Conservation (phyloP, 139 green algal genomes). For the Chlamydomonas incerta region DNA sequence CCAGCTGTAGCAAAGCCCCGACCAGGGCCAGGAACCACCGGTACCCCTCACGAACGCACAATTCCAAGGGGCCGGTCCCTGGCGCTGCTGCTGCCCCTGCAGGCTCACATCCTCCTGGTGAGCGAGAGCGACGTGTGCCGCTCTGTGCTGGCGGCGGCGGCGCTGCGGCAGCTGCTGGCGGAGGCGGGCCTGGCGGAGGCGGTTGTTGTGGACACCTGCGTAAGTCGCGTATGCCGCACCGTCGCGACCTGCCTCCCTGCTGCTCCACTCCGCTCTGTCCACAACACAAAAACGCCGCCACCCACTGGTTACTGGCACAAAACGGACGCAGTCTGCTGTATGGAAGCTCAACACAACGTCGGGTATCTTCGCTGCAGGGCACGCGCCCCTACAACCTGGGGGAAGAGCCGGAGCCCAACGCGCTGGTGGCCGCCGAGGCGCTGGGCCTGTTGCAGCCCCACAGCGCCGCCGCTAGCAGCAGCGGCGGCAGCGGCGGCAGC, state of each 20-base stretch:
- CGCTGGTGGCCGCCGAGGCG: conserved; percentile 43
- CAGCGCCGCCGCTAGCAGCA: too few species aligned
- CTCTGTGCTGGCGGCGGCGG: conserved; percentile 72
- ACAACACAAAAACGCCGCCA: too few species aligned
- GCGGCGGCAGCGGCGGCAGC: too few species aligned
- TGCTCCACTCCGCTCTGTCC: too few species aligned
- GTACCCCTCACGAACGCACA: too few species aligned
- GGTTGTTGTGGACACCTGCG: conserved; percentile 60
- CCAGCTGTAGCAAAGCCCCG: too few species aligned
- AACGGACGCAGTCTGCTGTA: background rate
- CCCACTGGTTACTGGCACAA: too few species aligned
- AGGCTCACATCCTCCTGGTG: conserved; percentile 72
- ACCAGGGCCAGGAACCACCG: too few species aligned
- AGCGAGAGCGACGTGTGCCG: conserved; percentile 86
- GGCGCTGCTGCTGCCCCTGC: background rate
- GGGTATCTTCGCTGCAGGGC: conserved; percentile 53
- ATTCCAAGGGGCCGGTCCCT: background rate
- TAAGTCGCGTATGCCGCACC: too few species aligned
- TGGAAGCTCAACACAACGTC: background rate
- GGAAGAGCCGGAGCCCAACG: conserved; percentile 63
- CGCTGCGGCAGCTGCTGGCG: conserved; percentile 59
- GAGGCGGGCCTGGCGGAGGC: conserved; percentile 8
- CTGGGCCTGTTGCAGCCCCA: conserved; percentile 52
- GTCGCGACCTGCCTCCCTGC: too few species aligned
- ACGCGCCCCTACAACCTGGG: conserved; percentile 82